Evolutionary conservation across 768 basidiomycete species (phyloP).

Genomic region (Mycena vulgaris): DNA sequence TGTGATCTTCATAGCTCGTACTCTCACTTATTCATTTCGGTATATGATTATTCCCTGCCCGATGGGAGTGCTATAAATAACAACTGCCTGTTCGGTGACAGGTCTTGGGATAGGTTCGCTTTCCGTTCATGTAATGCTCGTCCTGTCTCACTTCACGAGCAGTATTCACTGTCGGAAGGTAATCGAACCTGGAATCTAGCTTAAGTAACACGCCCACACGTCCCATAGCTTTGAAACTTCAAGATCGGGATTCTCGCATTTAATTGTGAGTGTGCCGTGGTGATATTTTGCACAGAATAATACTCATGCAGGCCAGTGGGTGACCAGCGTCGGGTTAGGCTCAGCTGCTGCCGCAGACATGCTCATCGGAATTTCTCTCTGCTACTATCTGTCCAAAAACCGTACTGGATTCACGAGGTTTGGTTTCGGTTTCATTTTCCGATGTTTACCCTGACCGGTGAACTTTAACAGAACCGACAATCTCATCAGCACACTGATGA

Average conservation of each 20-base stretch:
- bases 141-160: slow-evolving; percentile 15
- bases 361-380: slow-evolving; percentile 63
- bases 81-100: slow-evolving; percentile 31
- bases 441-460: slow-evolving; percentile 1
- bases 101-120: slow-evolving; percentile 59
- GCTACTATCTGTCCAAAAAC: slow-evolving; percentile 63
- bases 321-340: slow-evolving; percentile 63
- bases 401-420: slow-evolving; percentile 63
- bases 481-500: slow-evolving; percentile 59
- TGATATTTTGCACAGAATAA: slow-evolving; percentile 57
- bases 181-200: slow-evolving; percentile 26
- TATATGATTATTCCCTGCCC: slow-evolving; percentile 40
- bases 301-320: slow-evolving; percentile 60
- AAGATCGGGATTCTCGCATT: slow-evolving; percentile 50
- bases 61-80: neutral
- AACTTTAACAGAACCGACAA: slow-evolving; percentile 56
- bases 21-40: slow-evolving; percentile 61
- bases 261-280: slow-evolving; percentile 49
- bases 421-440: slow-evolving; percentile 7
- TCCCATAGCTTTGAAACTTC: slow-evolving; percentile 44
- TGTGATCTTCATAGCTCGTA: slow-evolving; percentile 48
- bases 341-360: slow-evolving; percentile 66
- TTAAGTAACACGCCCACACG: neutral
- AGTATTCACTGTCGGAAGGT: slow-evolving; percentile 68
- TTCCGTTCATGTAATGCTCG: slow-evolving; percentile 37